phyloP scores from a whole-genome alignment of 805 yeast genomes.

The Komagataella phaffii region DNA sequence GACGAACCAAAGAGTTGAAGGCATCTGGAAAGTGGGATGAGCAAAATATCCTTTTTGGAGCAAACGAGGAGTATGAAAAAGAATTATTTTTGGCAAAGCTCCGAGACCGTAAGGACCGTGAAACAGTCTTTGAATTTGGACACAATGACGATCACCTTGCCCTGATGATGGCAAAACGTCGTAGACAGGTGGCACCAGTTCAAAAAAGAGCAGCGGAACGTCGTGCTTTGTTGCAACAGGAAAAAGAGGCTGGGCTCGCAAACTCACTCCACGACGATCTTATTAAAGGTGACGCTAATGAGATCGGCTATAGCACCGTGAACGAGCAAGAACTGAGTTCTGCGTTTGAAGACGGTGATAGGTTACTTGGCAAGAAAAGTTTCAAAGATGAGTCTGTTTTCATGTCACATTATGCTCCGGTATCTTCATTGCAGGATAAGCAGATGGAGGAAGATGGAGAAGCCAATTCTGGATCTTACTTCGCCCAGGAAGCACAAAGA shows the following conservation, averaged over 20 bases:
- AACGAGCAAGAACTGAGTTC: conserved; percentile 33
- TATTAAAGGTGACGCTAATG: conserved; percentile 32
- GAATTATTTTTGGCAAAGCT: conserved; percentile 58
- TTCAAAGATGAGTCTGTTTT: conserved; percentile 71
- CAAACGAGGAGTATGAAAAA: conserved; percentile 62
- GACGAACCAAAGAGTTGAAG: conserved; percentile 69
- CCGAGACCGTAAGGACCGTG: conserved; percentile 57
- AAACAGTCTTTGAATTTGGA: conserved; percentile 88
- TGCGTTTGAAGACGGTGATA: conserved; percentile 41
- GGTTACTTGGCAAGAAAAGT: conserved; percentile 26
- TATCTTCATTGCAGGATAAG: conserved; percentile 66
- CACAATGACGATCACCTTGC: conserved; percentile 59
- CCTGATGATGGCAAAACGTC: conserved; percentile 73
- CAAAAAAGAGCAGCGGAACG: conserved; percentile 69
- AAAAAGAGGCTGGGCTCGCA: conserved; percentile 60
- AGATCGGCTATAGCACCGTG: conserved; percentile 20
- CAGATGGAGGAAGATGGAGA: conserved; percentile 36
- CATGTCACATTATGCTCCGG: conserved; percentile 83
- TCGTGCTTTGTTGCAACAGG: conserved; percentile 53
- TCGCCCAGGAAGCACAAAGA: conserved; percentile 69
- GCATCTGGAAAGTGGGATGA: conserved; percentile 72
- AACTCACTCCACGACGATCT: conserved; percentile 68
- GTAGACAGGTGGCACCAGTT: conserved; percentile 80
- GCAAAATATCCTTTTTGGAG: conserved; percentile 69
- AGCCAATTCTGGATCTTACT: conserved; percentile 27